Evolutionary conservation across 2,329 filamentous ascomycete species (phyloP), one percentile per base, ranked within the genome.

Genomic region (Venturia aucupariae): DNA sequence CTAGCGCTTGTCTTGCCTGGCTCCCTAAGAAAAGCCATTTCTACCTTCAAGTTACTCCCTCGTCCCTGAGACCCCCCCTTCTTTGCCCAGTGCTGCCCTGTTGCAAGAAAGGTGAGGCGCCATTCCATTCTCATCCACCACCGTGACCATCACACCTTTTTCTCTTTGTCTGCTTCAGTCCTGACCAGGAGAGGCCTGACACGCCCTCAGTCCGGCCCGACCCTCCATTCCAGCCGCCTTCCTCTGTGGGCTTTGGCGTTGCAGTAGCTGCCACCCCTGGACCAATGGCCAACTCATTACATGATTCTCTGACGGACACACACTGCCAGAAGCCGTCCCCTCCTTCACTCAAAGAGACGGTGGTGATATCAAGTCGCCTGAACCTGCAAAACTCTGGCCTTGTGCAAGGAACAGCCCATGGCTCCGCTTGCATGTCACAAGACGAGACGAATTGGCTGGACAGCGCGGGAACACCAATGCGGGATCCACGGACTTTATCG

Each of bases 271-370:
- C 39, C 22, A 35, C 8, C 27, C 3, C 2, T 11, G 1, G 17
- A n/a, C 51, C 51, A 32, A 57, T 57, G 51, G 27, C 51, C 51
- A 13, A 57, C 5, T 57, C 51, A 27, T 13, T 60, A 30, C 59
- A 60, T 42, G 35, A 60, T 60, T 60, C 57, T 41, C 32, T 60
- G 13, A 39, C 57, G 2, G 32, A 60, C 32, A 60, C 57, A 13
- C 57, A 60, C 39, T n/a, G 17, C n/a, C 57, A 17, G 32, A 38
- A 39, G 11, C 15, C 24, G 19, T 38, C 57, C 13, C 19, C 19
- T 22, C n/a, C 32, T 22, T 13, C 32, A 24, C 6, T n/a, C 27
- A 17, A 60, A 39, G 32, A 60, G 8, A 19, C 13, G 30, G 24
- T 10, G 13, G 1, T 5, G 22, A 59, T 7, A 27, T 17, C 57